These are phyloP conservation scores for Leucoagaricus sp. DNA, from an alignment of 1,284 basidiomycete genomes.

Conservation along the genomic window DNA sequence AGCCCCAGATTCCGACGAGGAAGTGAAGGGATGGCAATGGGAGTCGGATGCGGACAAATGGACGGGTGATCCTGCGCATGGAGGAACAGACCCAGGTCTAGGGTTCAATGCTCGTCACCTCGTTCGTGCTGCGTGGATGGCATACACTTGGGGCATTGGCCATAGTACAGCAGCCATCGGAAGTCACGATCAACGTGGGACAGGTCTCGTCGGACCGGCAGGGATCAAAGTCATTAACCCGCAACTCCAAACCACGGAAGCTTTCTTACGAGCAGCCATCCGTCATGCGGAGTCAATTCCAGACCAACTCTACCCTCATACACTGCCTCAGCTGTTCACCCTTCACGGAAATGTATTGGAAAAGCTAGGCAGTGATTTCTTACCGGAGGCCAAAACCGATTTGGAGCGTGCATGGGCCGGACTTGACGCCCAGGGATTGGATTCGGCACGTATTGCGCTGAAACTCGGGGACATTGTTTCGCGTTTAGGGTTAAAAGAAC, in stretches of 20 bases:
- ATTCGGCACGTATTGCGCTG: constrained; percentile 58
- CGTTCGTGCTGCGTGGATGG: constrained; percentile 78
- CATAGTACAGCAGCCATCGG: constrained; percentile 39
- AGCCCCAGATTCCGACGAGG: constrained; percentile 50
- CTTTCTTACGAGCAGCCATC: constrained; percentile 56
- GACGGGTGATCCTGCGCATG: constrained; percentile 62
- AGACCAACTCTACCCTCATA: constrained; percentile 48
- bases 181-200: constrained; percentile 36
- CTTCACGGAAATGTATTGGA: constrained; percentile 71
- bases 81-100: constrained; percentile 75
- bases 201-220: constrained; percentile 35
- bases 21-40: constrained; percentile 71
- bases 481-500: constrained; percentile 50
- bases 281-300: constrained; percentile 43
- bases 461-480: constrained; percentile 68
- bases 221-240: constrained; percentile 51
- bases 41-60: constrained; percentile 68
- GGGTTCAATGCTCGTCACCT: constrained; percentile 68
- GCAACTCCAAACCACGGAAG: constrained; percentile 51
- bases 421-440: constrained; percentile 39
- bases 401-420: constrained; percentile 67
- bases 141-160: constrained; percentile 70
- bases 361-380: constrained; percentile 61
- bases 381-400: constrained; percentile 59
- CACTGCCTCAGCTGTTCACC: constrained; percentile 58